Evolutionary conservation across 371 early-diverging fungal genomes (phyloP), one percentile per base, ranked within the genome.

Genomic region (Apophysomyces trapeziformis): DNA sequence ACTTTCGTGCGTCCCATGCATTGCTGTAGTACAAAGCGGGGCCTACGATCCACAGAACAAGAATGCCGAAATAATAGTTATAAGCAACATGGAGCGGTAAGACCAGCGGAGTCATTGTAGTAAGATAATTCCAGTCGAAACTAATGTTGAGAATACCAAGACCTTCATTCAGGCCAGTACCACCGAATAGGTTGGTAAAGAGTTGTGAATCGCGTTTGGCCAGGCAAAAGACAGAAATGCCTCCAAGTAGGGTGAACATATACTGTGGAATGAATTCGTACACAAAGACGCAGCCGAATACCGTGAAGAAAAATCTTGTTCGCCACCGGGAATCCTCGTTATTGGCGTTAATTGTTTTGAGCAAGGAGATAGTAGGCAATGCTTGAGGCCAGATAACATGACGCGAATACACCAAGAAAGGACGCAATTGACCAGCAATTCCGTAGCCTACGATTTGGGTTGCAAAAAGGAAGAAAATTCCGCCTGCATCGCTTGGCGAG

Each of bases 341-440:
- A 18, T 83, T 75, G 1, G 76, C 45, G 71, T 93, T 94, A 18
- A 95, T 80, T 0, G 93, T 86, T 32, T 83, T 81, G 66, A 93
- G 85, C 43, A 96, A 68, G 1, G 95, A 90, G 59, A 90, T 85
- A 26, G 79, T 83, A 47, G 92, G 85, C 43, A 96, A 75, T 56
- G 77, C 85, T 12, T 84, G 75, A 7, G 95, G 95, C 95, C 95
- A 96, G 26, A 93, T 79, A 95, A 96, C 94, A 50, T 76, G 74
- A 2, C 89, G 76, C 13, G 95, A 94, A 35, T 87, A 82, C 7
- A 96, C 93, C 21, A 95, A 77, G 75, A 87, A 92, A 12, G 82
- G 76, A 39, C 94, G 87, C 41, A 85, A 79, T n/a, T 92, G 73
- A 37, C 95, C 96, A 14, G 87, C 79, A 69, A 94, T 83, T 57